Percentiles rank a stretch among this genome's conserved stretches.
phyloP scores from a whole-genome alignment of 768 basidiomycete species.

The Trametes sanguinea region DNA sequence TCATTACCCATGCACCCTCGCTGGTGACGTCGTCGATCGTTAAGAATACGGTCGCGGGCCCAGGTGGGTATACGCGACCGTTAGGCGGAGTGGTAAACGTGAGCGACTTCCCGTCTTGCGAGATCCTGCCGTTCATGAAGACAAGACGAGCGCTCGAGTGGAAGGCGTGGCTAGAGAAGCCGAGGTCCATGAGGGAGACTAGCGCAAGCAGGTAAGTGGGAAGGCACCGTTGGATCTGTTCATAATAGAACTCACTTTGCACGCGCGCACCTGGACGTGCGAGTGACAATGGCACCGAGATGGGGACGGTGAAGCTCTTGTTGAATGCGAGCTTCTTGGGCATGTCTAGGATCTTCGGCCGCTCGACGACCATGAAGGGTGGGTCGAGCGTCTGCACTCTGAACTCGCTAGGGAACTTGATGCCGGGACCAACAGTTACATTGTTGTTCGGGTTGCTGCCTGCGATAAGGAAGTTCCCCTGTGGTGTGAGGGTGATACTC shows the following conservation, averaged over 20 bases:
- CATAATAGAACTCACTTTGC: slow-evolving; percentile 41
- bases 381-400: slow-evolving; percentile 85
- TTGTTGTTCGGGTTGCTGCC: slow-evolving; percentile 86
- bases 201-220: background rate
- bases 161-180: slow-evolving; percentile 74
- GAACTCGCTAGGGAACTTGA: slow-evolving; percentile 82
- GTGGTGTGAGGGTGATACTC: slow-evolving; percentile 74
- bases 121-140: slow-evolving; percentile 52
- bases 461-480: slow-evolving; percentile 75
- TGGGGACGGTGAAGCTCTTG: slow-evolving; percentile 48
- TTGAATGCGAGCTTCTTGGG: slow-evolving; percentile 48
- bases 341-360: slow-evolving; percentile 51
- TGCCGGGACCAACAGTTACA: slow-evolving; percentile 49
- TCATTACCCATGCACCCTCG: slow-evolving; percentile 60
- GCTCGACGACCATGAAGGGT: slow-evolving; percentile 67
- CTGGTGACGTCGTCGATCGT: slow-evolving; percentile 67
- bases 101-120: slow-evolving; percentile 49
- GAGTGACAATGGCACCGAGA: slow-evolving; percentile 42
- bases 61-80: slow-evolving; percentile 71
- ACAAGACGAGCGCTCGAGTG: slow-evolving; percentile 77
- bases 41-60: slow-evolving; percentile 77
- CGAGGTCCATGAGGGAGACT: slow-evolving; percentile 82
- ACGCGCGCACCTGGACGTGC: slow-evolving; percentile 36
- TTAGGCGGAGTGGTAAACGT: slow-evolving; percentile 64
- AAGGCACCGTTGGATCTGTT: too few relatives aligned